A percentile compares a stretch with the other conserved stretches of the same genome.
These are phyloP conservation scores for Podospora australis DNA, from an alignment of 495 filamentous ascomycete genomes.

Conservation along the genomic window DNA sequence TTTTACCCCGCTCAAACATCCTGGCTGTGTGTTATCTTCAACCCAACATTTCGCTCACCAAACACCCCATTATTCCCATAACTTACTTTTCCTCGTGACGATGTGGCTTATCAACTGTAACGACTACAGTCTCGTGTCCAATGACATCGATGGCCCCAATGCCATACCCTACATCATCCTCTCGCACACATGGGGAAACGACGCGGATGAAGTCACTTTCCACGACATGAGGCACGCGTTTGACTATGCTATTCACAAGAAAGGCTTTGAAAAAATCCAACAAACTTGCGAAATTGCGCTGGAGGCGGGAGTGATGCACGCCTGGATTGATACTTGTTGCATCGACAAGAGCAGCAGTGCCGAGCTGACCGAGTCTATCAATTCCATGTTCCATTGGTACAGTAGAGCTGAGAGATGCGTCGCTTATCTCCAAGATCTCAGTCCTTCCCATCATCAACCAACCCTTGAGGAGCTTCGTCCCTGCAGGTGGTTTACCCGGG, in stretches of 20 bases:
- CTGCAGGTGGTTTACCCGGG: conserved; percentile 26
- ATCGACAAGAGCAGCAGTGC: conserved; percentile 38
- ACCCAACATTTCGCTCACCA: no score
- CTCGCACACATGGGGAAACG: conserved; percentile 17
- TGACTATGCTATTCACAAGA: not conserved
- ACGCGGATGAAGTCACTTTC: conserved; percentile 14
- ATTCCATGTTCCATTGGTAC: conserved; percentile 44
- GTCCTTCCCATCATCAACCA: not conserved
- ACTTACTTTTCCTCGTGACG: no score
- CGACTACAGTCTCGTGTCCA: not conserved
- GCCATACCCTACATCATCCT: conserved; percentile 12
- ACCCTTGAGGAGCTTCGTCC: not conserved
- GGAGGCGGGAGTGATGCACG: conserved; percentile 8
- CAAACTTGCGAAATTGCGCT: not conserved
- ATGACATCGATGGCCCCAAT: not conserved
- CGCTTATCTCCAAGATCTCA: conserved; percentile 16
- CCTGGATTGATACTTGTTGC: conserved; percentile 41
- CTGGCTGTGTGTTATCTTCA: no score
- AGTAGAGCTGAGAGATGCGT: conserved; percentile 23
- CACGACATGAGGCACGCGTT: not conserved
- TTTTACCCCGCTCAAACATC: no score
- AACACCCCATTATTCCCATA: no score
- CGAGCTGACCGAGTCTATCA: conserved; percentile 39
- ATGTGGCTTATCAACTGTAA: conserved; percentile 10
- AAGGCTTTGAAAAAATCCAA: conserved; percentile 3